Evolutionary conservation across 2,329 filamentous ascomycete genomes (phyloP).

Genomic region (Aotearoamyces nothofagi): DNA sequence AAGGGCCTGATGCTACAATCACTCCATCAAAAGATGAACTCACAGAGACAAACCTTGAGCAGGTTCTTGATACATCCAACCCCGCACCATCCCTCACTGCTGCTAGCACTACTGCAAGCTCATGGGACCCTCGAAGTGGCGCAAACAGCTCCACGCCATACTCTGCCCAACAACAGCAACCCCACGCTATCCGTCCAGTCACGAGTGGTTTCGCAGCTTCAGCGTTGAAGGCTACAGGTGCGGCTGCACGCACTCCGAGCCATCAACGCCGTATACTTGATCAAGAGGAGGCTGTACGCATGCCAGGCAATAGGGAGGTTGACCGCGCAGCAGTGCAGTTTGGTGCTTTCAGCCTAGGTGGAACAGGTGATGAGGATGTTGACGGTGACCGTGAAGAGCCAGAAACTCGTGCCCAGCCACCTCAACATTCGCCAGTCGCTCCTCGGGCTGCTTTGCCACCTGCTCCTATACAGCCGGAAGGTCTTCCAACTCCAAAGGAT

Average conservation of each 20-base stretch:
- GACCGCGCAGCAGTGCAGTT: slow-evolving; percentile 91
- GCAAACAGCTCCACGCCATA: slow-evolving; percentile 49
- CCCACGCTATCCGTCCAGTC: slow-evolving; percentile 34
- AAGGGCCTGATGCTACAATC: slow-evolving; percentile 32
- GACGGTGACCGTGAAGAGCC: slow-evolving; percentile 92
- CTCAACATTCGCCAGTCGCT: slow-evolving; percentile 78
- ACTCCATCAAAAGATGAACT: slow-evolving; percentile 66
- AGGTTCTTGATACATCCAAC: slow-evolving; percentile 67
- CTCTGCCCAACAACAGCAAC: slow-evolving; percentile 43
- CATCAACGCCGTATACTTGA: slow-evolving; percentile 80
- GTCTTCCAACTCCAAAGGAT: slow-evolving; percentile 30
- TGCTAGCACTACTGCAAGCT: slow-evolving; percentile 79
- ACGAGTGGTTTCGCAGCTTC: slow-evolving; percentile 66
- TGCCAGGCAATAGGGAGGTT: slow-evolving; percentile 93
- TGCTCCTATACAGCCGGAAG: slow-evolving; percentile 37
- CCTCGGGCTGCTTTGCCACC: slow-evolving; percentile 81
- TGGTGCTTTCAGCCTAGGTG: slow-evolving; percentile 83
- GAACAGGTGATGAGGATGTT: slow-evolving; percentile 63
- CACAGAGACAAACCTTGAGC: slow-evolving; percentile 84
- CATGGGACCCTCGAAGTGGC: slow-evolving; percentile 55
- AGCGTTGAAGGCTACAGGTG: slow-evolving; percentile 58
- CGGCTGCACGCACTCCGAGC: slow-evolving; percentile 54
- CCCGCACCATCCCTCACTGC: slow-evolving; percentile 68
- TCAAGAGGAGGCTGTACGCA: slow-evolving; percentile 93
- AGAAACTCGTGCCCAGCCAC: slow-evolving; percentile 85